Evolutionary conservation across 1,284 basidiomycete species (phyloP).

Genomic region (Baeospora myosura): DNA sequence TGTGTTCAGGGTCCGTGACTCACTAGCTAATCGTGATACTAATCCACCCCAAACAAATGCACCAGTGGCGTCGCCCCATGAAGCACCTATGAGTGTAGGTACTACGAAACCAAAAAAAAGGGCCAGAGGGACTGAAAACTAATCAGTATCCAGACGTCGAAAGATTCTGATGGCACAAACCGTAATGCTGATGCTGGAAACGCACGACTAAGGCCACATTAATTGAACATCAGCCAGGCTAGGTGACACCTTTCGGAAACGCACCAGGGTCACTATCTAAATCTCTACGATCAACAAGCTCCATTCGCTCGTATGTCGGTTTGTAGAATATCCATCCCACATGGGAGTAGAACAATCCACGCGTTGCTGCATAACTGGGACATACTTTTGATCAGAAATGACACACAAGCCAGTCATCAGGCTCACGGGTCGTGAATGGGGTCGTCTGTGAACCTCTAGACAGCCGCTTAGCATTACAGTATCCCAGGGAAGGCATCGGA

Average conservation of each 20-base stretch:
- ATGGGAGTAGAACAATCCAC: slow-evolving; percentile 68
- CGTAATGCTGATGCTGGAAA: slow-evolving; percentile 67
- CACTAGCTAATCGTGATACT: slow-evolving; percentile 53
- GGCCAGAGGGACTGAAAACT: slow-evolving; percentile 45
- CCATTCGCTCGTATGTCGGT: slow-evolving; percentile 58
- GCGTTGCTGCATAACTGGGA: slow-evolving; percentile 62
- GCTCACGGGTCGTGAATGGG: slow-evolving; percentile 64
- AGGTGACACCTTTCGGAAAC: slow-evolving; percentile 15
- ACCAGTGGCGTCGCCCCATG: slow-evolving; percentile 57
- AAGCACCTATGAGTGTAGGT: slow-evolving; percentile 46
- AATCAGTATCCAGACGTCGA: not conserved
- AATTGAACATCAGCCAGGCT: not conserved
- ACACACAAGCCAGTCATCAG: not conserved
- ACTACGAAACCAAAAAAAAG: slow-evolving; percentile 52
- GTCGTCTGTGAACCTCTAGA: slow-evolving; percentile 69
- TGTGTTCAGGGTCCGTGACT: slow-evolving; percentile 32
- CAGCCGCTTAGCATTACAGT: slow-evolving; percentile 10
- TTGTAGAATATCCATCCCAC: slow-evolving; percentile 85
- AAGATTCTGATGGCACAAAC: slow-evolving; percentile 26
- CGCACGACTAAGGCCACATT: slow-evolving; percentile 52
- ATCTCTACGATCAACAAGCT: slow-evolving; percentile 60
- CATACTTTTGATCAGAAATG: slow-evolving; percentile 5
- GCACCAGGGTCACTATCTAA: slow-evolving; percentile 64
- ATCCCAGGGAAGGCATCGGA: not conserved
- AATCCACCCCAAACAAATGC: slow-evolving; percentile 66